These are phyloP conservation scores for Cladobotryum mycophilum DNA, from an alignment of 2,329 filamentous ascomycete genomes.

Conservation along the genomic window DNA sequence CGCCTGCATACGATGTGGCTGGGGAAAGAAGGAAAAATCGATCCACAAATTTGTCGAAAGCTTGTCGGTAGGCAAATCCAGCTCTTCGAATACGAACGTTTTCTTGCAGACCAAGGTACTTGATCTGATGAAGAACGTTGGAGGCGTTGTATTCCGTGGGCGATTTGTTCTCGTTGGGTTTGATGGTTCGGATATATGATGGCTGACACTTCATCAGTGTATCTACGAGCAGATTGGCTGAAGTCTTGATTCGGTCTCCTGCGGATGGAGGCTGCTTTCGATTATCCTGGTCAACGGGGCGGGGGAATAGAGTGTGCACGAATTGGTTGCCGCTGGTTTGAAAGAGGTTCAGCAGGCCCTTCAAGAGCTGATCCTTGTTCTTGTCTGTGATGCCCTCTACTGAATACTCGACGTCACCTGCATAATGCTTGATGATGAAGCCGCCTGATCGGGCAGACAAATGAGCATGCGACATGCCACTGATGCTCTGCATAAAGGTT, in stretches of 20 bases:
- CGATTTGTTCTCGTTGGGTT: constrained; percentile 98
- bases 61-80: constrained; percentile 93
- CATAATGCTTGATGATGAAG: constrained; percentile 98
- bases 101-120: constrained; percentile 97
- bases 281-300: constrained; percentile 93
- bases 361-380: constrained; percentile 96
- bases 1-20: constrained; percentile 90
- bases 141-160: constrained; percentile 83
- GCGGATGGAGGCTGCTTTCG: constrained; percentile 89
- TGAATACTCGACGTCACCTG: constrained; percentile 90
- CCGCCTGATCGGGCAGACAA: constrained; percentile 88
- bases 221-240: constrained; percentile 88
- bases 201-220: constrained; percentile 97
- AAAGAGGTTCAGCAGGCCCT: constrained; percentile 85
- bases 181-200: constrained; percentile 98
- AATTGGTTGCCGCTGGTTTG: constrained; percentile 79
- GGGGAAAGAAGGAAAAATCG: constrained; percentile 93
- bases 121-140: constrained; percentile 96
- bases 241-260: constrained; percentile 91
- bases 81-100: constrained; percentile 96
- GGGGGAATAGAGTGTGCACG: constrained; percentile 80
- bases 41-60: constrained; percentile 97
- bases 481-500: constrained; percentile 90
- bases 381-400: constrained; percentile 98
- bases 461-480: constrained; percentile 85